Evolutionary conservation across 108 stramenopile species (phyloP), one percentile per base, ranked within the genome.

Genomic region (Aurantiochytrium sp.): DNA sequence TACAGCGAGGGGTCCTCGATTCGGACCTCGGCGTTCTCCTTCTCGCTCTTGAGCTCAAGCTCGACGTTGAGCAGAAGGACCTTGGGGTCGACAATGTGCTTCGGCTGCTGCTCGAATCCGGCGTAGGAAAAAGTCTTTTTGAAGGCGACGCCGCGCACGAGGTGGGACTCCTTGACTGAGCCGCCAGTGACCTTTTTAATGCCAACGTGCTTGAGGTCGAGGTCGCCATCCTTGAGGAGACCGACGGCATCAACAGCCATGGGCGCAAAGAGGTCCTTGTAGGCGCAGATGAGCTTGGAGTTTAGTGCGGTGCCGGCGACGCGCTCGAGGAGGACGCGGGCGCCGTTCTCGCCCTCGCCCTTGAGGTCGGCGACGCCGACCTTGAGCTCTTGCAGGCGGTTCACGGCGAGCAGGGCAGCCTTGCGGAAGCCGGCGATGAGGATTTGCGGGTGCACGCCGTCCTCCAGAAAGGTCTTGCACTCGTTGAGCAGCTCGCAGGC

Each of bases 101-200:
- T 99, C 52, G 97, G 97, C 97, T 98, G 98, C 94, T 99, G 99
- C 93, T 99, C 99, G 91, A 98, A 98, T 21, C 99, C 99, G 10
- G 99, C 99, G 87, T 99, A 99, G 41, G 94, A 94, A 91, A 99
- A 99, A 12, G 99, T 99, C 92, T 98, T 98, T 91, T 96, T 95
- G 95, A 99, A 99, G 15, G 99, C 99, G n/a, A 99, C 99, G 12
- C 96, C 96, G 87, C 93, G 89, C 21, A 99, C 97, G 55, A 98
- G 92, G 93, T 97, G 97, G 73, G 97, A 97, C 89, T 96, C 95
- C 65, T 96, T 92, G 6, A 93, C 93, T 27, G 92, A 92, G 0
- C 98, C 99, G 50, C 99, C 99, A 15, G 97, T 95, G 68, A 98
- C 97, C 89, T 96, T 97, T 91, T 99, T 99, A 87, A 99, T 95